A percentile compares a stretch with the other conserved stretches of the same genome.
These are phyloP conservation scores for Phytophthora tentaculata DNA, from an alignment of 352 stramenopile genomes.

Conservation along the genomic window DNA sequence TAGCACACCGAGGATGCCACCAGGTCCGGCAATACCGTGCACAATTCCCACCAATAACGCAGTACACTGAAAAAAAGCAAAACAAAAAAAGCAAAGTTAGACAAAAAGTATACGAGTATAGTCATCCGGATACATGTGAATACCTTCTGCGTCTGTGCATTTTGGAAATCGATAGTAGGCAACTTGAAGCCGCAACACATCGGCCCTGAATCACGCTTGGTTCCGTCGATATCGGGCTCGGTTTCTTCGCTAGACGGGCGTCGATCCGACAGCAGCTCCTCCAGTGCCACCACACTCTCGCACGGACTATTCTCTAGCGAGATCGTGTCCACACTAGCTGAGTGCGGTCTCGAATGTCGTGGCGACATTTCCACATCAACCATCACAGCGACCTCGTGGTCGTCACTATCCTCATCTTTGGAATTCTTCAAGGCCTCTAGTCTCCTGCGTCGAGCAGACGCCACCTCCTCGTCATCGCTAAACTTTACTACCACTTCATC, in stretches of 20 bases:
- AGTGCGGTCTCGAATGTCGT: constrained; percentile 12
- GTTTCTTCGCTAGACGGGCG: constrained; percentile 31
- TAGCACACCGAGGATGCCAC: constrained; percentile 88
- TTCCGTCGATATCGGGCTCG: constrained; percentile 22
- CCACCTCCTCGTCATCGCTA: constrained; percentile 31
- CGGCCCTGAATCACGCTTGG: constrained; percentile 26
- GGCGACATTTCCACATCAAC: constrained; percentile 25
- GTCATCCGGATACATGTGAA: constrained; percentile 4
- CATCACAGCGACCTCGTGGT: constrained; percentile 18
- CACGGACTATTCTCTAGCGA: constrained; percentile 52
- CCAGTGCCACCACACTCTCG: constrained; percentile 57
- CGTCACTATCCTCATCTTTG: background rate
- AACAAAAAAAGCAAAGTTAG: constrained; percentile 19
- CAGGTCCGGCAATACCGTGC: constrained; percentile 87
- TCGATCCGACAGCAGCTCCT: constrained; percentile 52
- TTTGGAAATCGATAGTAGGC: constrained; percentile 68
- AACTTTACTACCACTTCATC: constrained; percentile 25
- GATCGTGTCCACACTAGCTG: constrained; percentile 41
- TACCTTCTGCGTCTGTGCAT: constrained; percentile 81
- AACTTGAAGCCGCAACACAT: constrained; percentile 54
- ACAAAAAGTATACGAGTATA: background rate
- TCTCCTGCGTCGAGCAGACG: constrained; percentile 28
- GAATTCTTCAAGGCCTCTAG: constrained; percentile 26
- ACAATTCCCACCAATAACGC: constrained; percentile 89
- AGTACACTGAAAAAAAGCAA: too few species aligned